Base-by-base conservation (phyloP, 176 grass and related monocot species). In the Carex kokanica region DNA sequence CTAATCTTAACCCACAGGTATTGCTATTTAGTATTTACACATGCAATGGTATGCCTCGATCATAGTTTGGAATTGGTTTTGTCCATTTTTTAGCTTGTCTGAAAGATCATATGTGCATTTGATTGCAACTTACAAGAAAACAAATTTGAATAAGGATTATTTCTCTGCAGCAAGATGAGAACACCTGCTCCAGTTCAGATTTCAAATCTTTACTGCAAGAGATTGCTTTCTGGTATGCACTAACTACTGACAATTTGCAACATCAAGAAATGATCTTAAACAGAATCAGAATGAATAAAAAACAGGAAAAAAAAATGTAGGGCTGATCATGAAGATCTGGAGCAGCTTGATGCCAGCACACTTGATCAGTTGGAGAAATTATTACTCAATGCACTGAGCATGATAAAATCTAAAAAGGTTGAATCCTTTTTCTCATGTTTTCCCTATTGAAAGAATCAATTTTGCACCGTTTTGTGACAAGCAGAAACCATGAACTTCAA, bases 331-430 rank as follows among this genome's bases (percentile, higher is more conserved):
- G 70, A 52, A 51, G 20, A 87, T 64, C 60, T 65, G 38, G 70
- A 89, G 31, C 34, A 94, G 60, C 84, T 86, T 5, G 85, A 94
- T 70, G 74, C 27, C 16, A 83, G 69, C 38, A 72, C 79, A 2
- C 74, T 94, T 71, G 89, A 65, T 31, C 81, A 85, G 70, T 52
- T 94, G 52, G 92, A 94, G 85, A 84, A 87, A 84, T 68, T 87
- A 36, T 81, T 94, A 59, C 60, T 66, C 56, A 54, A 87, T 84
- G 74, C 89, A 64, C 74, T 94, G 65, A 91, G 43, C 56, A n/a
- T 40, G 31, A 85, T 79, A 2, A 89, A 84, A 84, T 64, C 71
- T 54, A 91, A 88, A 23, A 91, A 91, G 92, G 92, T 77, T 4
- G 2, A 62, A 58, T 81, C 11, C 24, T 67, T 11, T 74, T 9